Evolutionary conservation across 2,329 filamentous ascomycete species (phyloP).

Genomic region (Fusarium papillatum): DNA sequence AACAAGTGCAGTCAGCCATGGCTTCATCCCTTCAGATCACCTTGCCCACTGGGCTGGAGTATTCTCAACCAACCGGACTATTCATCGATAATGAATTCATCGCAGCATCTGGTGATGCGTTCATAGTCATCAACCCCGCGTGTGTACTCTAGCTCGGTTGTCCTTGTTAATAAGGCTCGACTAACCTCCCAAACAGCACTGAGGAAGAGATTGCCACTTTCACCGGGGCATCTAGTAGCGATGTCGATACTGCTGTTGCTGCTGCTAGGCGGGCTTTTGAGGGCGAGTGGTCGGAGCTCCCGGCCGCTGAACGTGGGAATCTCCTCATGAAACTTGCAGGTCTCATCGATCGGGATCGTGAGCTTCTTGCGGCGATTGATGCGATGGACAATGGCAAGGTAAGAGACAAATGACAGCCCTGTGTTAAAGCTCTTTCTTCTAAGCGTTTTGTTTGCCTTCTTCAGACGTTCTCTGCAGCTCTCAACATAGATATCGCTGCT

Average conservation of each 20-base stretch:
- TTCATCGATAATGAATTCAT: neutral
- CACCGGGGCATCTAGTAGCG: neutral
- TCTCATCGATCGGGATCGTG: neutral
- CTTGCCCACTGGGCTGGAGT: neutral
- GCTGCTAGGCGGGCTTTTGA: neutral
- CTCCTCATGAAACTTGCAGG: neutral
- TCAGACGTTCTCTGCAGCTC: neutral
- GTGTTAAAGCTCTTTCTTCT: neutral
- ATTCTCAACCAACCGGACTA: neutral
- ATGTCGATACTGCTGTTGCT: neutral
- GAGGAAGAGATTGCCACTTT: neutral
- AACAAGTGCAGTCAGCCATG: neutral
- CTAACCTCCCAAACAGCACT: neutral
- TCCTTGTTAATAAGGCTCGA: neutral
- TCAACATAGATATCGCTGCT: neutral
- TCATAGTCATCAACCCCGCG: neutral
- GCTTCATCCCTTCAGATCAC: neutral
- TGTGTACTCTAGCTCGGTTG: neutral
- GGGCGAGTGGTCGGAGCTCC: neutral
- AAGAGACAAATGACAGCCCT: neutral
- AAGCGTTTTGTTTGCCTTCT: neutral
- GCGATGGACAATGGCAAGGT: neutral
- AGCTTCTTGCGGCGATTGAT: neutral
- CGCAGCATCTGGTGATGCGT: neutral
- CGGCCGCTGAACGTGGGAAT: neutral